phyloP scores from a whole-genome alignment of 2,329 filamentous ascomycete genomes.

The Fusarium torreyae region DNA sequence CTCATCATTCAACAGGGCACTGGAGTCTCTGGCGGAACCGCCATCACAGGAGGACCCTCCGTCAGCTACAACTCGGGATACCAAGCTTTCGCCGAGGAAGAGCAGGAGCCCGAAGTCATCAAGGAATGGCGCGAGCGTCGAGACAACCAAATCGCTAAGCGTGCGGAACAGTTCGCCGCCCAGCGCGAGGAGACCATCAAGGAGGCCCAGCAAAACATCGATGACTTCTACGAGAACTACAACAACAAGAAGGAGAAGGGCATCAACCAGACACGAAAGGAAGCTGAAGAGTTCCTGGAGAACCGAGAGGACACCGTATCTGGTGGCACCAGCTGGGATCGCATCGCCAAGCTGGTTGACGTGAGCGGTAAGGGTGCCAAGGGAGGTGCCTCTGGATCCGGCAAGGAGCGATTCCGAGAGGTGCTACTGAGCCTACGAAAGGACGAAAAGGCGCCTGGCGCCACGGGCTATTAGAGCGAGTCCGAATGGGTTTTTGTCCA shows the following conservation, averaged over 20 bases:
- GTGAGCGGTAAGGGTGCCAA: conserved; percentile 91
- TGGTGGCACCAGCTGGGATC: conserved; percentile 98
- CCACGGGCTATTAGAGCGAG: conserved; percentile 69
- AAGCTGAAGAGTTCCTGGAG: conserved; percentile 92
- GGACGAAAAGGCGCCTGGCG: conserved; percentile 87
- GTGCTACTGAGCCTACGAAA: conserved; percentile 89
- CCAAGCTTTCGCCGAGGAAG: conserved; percentile 71
- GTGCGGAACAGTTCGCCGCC: conserved; percentile 84
- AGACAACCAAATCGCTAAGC: conserved; percentile 85
- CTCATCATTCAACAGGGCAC: conserved; percentile 49
- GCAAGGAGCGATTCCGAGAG: conserved; percentile 97
- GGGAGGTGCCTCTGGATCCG: conserved; percentile 89
- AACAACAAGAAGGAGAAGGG: conserved; percentile 98
- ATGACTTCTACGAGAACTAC: conserved; percentile 99
- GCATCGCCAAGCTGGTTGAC: conserved; percentile 98
- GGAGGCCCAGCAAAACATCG: conserved; percentile 93
- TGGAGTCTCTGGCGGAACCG: conserved; percentile 50
- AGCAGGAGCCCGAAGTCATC: conserved; percentile 91
- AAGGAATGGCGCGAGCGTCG: conserved; percentile 93
- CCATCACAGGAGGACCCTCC: conserved; percentile 82
- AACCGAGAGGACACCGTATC: conserved; percentile 93
- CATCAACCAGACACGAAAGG: conserved; percentile 87
- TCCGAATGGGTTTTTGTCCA: conserved; percentile 20
- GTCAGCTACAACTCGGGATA: conserved; percentile 75
- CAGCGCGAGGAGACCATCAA: conserved; percentile 89